Base-by-base conservation (phyloP, 2,329 filamentous ascomycete species). In the Tothia fuscella region DNA sequence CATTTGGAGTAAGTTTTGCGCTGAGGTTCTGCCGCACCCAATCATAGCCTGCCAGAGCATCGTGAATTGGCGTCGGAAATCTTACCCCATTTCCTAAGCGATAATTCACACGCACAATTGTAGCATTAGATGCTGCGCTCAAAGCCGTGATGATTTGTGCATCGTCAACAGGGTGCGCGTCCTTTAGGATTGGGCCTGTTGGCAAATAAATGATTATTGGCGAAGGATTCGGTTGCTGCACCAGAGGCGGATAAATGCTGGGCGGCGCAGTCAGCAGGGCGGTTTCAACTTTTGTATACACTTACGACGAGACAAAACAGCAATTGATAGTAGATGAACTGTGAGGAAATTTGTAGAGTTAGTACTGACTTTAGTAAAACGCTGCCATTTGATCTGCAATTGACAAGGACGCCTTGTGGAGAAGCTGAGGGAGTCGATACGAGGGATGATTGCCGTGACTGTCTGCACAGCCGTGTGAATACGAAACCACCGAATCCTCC, bases 21-120 rank as follows among this genome's bases (percentile, higher is more conserved):
- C 58, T 49, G 20, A 63, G 48, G 46, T 67, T 60, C 14, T 61
- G 49, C 17, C 57, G 46, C 4, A 67, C 52, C 65, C 66, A 71
- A 51, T 71, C 67, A 47, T 63, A 70, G 19, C 58, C 66, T 12
- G 57, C 52, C 6, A 67, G 49, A 4, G 67, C 62, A 52, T 70
- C 65, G 48, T 71, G 66, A 21, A 69, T 52, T 0, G 67, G 65
- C 1, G 55, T 60, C 25, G 68, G 68, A 45, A 61, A 70, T 6
- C 49, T 56, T 39, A 63, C 47, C 13, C 48, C 44, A 3, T 51
- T 45, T 13, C 57, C 57, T 13, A 59, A 53, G 26, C 66, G 61
- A 49, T 71, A 70, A 46, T 68, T 62, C 49, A 70, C 54, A 26
- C 60, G 55, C 6, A 67, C 62, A 12, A 68, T 48, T 3, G 62